A percentile compares a stretch with the other conserved stretches of the same genome.
These are phyloP conservation scores for Linaria vulgaris DNA, from an alignment of 257 asterid species.

Conservation along the genomic window DNA sequence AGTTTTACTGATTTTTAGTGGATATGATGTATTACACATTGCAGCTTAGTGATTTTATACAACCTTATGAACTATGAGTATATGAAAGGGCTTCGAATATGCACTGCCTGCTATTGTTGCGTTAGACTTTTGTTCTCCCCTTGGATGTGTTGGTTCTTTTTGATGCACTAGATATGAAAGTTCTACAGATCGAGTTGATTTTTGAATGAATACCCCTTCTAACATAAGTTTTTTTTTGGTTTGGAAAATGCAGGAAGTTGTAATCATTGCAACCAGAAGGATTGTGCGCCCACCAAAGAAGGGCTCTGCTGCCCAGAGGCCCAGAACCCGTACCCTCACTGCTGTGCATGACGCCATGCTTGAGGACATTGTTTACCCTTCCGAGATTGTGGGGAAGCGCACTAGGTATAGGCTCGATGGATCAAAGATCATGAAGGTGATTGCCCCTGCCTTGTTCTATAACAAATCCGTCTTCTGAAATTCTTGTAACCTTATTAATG, in stretches of 20 bases:
- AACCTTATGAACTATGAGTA: no score
- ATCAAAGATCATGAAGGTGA: constrained; percentile 82
- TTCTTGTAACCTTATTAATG: neutral
- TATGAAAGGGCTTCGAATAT: neutral
- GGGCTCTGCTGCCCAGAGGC: constrained; percentile 85
- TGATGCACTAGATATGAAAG: neutral
- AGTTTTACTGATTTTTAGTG: neutral
- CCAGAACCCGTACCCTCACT: constrained; percentile 84
- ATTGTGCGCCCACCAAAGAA: constrained; percentile 84
- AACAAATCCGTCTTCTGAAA: neutral
- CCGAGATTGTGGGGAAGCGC: constrained; percentile 84
- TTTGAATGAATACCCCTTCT: neutral
- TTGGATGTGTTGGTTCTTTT: neutral
- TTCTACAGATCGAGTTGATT: neutral
- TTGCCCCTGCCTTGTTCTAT: neutral
- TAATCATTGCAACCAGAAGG: constrained; percentile 76
- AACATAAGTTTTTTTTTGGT: neutral
- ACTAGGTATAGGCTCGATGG: constrained; percentile 70
- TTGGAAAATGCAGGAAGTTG: constrained; percentile 55
- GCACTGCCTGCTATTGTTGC: neutral
- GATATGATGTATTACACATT: neutral
- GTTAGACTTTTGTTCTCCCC: neutral
- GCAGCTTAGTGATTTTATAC: no score
- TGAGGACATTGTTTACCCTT: constrained; percentile 83
- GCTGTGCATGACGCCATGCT: constrained; percentile 84